Evolutionary conservation across 192 early-diverging fungal species (phyloP), one percentile per base, ranked within the genome.

Genomic region (Coemansia aciculifera): DNA sequence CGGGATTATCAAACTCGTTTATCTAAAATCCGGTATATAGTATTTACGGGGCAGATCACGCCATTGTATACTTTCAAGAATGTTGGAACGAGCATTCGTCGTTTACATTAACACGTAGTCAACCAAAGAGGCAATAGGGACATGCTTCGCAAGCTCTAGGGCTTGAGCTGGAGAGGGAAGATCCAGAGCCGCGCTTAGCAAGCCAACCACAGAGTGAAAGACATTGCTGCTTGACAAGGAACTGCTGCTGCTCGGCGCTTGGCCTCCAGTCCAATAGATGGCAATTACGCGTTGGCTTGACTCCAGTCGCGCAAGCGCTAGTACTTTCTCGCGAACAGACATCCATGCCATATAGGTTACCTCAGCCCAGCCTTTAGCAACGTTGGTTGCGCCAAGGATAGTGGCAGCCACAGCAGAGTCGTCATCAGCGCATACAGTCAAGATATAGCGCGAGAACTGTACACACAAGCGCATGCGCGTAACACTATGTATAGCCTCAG

Each of bases 291-390:
- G 57, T 5, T 67, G 67, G 5, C 49, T 24, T 13, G 43, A 12
- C 12, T 67, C 64, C 12, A 13, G 32, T 1, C 43, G 56, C 2
- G 63, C 77, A n/a, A 74, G 60, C 27, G n/a, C 49, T 7, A 73
- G 43, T 23, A 74, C 72, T 6, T 29, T 21, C 31, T 31, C 39
- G 12, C 68, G 71, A 21, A 70, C 68, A 19, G 57, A 34, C 27
- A 78, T 51, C 77, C 77, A 79, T 23, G 72, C 65, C 49, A 67
- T 43, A 19, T 67, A 71, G 10, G 77, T 74, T 0, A 59, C 34
- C 13, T 79, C 77, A 0, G 67, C 68, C 77, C 77, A 79, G 24
- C 52, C 21, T 29, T 54, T 27, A 11, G 51, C 10, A 29, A 27
- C 24, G 51, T 27, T 29, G 13, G 13, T 29, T 24, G 27, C 24